Base-by-base conservation (phyloP, 257 asterid species). In the Solanum clarkiae region DNA sequence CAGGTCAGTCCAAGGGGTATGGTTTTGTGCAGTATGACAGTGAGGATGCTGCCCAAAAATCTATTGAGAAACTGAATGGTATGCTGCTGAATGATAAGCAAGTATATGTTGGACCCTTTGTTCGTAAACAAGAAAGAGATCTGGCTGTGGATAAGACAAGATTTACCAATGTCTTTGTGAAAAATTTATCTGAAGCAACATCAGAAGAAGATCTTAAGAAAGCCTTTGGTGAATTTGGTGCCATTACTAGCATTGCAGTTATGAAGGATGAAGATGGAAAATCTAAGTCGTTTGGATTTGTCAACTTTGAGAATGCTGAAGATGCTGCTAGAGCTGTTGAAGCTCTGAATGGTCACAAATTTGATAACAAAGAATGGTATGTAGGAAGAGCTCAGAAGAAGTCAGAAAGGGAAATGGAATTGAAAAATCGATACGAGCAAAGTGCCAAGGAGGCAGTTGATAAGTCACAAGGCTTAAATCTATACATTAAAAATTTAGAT, bases 321-420 rank as follows among this genome's bases (percentile, higher is more conserved):
- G 99, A 93, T 92, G 99, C 99, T 74, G 95, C 95, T 65, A 93
- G 90, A 87, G 88, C 99, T 57, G 98, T 96, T 85, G 98, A 96
- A 24, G 90, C 94, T 84, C 92, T 96, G 15, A 93, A 94, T 89
- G 98, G 98, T 42, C 71, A 91, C 69, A 91, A 86, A 57, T 54
- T 94, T 69, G 98, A 96, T 87, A 87, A 84, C 89, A 96, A 94
- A 86, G 98, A 94, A 72, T 93, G 94, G 98, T 96, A 83, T 87
- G 99, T 94, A 79, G 98, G 98, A 62, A 93, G 95, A 89, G 99
- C 99, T 85, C 99, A 96, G 80, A 96, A 96, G 91, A 96, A 96
- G 89, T 91, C 94, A 32, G 98, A 94, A 86, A 93, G 99, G 88
- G 99, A 94, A 90, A 86, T 29, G 15, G 93, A 94, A 86, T 71